phyloP scores from a whole-genome alignment of 345 rosid species.

The Populus simonii region DNA sequence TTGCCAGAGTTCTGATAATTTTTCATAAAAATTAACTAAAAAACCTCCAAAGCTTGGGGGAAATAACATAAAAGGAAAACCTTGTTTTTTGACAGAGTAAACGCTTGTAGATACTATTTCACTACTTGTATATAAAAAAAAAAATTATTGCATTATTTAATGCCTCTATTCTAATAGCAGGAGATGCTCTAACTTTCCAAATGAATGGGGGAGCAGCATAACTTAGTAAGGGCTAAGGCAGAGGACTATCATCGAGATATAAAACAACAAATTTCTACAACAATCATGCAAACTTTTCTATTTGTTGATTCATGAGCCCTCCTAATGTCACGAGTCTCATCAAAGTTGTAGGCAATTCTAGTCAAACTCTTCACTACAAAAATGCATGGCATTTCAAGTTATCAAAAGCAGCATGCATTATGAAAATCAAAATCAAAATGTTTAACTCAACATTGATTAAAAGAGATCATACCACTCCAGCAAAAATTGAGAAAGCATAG shows the following conservation, averaged over 20 bases:
- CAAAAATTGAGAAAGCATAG: constrained; percentile 85
- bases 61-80: neutral
- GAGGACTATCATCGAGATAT: no score
- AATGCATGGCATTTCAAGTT: neutral
- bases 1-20: neutral
- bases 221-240: no score
- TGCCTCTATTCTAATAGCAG: no score
- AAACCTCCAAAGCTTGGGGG: neutral
- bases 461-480: constrained; percentile 77
- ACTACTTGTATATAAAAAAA: neutral
- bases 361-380: neutral
- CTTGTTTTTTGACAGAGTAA: neutral
- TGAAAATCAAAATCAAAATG: neutral
- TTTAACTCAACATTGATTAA: neutral
- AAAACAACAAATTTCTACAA: neutral
- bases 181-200: no score
- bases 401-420: no score
- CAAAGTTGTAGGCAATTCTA: neutral
- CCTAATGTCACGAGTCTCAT: neutral
- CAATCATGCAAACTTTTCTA: neutral
- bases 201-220: no score
- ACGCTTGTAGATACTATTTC: neutral
- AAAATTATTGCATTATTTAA: neutral
- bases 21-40: neutral
- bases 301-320: neutral